Base-by-base conservation (phyloP, 2,329 filamentous ascomycete species). In the Aspergillus persii region DNA sequence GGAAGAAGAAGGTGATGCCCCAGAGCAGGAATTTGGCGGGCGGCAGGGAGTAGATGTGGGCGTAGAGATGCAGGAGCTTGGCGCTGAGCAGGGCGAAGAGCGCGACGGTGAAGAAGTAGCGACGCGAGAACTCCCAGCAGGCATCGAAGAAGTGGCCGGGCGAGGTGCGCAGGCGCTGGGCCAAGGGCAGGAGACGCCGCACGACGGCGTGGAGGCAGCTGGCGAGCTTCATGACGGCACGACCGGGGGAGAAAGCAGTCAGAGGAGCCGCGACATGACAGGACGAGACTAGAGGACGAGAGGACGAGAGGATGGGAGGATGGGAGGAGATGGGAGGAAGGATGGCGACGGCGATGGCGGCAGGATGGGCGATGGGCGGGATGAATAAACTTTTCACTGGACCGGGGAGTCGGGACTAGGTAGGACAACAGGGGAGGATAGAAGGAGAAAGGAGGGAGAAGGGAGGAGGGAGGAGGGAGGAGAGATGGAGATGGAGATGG, bases 1-100 rank as follows among this genome's bases (percentile, higher is more conserved):
- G 69, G 18, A 69, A 68, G 56, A 71, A 70, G 49, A 71, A 72
- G 12, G 69, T 72, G 9, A 67, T 44, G 2, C 68, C 68, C 69
- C 69, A 72, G 5, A 66, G 39, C 3, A 70, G 48, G 29, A 72
- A 63, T 47, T 67, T 65, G 12, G 58, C 39, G 2, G 61, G 46
- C 1, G 67, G 67, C 26, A 72, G 51, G 0, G 69, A 72, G 26
- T 69, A 55, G 8, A 70, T 50, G 47, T 72, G 69, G 29, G 69
- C 67, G 52, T 66, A 68, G 26, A 72, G 62, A 62, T 72, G 69
- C 11, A 70, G 52, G 3, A 67, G 6, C 52, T 72, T 72, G 8
- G 69, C 67, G 30, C 61, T 48, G 46, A 72, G 63, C 9, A 73
- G 61, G 1, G 70, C 66, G 47, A 70, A 49, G 11, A 71, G 65